Conservation (phyloP, 352 stramenopile species). For the Thalassiosira livingstoniorum region DNA sequence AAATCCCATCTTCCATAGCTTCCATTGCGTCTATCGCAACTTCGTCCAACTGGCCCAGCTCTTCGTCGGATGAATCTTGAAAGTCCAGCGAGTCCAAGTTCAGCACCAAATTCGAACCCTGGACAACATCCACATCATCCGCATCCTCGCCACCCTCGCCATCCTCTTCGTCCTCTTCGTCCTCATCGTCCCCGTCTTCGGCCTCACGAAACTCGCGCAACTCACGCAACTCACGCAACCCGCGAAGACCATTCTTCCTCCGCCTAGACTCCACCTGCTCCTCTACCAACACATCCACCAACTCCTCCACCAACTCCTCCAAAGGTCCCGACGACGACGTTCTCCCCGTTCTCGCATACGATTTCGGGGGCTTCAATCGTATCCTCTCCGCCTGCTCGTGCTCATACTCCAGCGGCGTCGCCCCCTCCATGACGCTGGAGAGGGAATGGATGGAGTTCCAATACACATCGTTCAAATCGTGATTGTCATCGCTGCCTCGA, state of each 20-base stretch:
- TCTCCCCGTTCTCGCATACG: not conserved
- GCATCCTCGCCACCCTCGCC: too few species aligned
- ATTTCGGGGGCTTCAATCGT: too few species aligned
- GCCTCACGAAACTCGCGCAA: too few species aligned
- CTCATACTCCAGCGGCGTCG: not conserved
- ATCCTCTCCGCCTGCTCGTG: not conserved
- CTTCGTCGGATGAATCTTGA: too few species aligned
- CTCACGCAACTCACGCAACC: too few species aligned
- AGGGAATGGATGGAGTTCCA: not conserved
- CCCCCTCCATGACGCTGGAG: not conserved
- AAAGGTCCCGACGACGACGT: not conserved
- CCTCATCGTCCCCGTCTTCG: not conserved
- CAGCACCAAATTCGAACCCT: too few species aligned
- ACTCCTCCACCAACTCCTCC: not conserved
- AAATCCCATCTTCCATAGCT: too few species aligned
- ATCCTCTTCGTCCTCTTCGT: too few species aligned
- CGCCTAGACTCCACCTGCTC: not conserved
- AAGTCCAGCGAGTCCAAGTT: too few species aligned
- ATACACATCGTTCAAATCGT: not conserved
- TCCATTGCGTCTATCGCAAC: too few species aligned
- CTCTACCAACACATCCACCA: not conserved
- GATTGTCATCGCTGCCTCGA: not conserved
- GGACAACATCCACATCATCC: too few species aligned
- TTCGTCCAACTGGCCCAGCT: too few species aligned
- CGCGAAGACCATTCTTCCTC: not conserved